Conservation (phyloP, 2,329 filamentous ascomycete species). For the Claviceps sp. region DNA sequence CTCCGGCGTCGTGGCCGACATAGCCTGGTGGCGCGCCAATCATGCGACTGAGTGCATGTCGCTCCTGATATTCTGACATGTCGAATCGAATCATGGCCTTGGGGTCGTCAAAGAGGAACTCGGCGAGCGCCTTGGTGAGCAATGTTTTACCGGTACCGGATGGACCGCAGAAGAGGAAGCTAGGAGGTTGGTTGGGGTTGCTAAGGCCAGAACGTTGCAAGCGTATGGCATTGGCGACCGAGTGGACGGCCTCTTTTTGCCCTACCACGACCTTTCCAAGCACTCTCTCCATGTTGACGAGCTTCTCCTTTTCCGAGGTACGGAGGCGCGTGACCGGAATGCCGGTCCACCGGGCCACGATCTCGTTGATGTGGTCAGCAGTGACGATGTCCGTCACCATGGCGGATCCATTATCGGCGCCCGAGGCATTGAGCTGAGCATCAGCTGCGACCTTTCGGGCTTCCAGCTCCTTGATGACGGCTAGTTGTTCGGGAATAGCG, state of each 20-base stretch:
- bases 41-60: slow-evolving; percentile 90
- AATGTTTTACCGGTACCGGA: slow-evolving; percentile 97
- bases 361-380: slow-evolving; percentile 97
- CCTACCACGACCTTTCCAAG: slow-evolving; percentile 78
- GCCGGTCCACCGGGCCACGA: slow-evolving; percentile 93
- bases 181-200: slow-evolving; percentile 94
- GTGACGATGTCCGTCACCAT: slow-evolving; percentile 90
- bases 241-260: slow-evolving; percentile 83
- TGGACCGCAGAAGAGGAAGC: slow-evolving; percentile 96
- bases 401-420: slow-evolving; percentile 48
- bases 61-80: slow-evolving; percentile 99
- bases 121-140: slow-evolving; percentile 88
- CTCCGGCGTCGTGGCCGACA: slow-evolving; percentile 89
- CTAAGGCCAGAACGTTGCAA: slow-evolving; percentile 85
- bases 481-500: slow-evolving; percentile 84
- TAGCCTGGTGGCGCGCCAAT: slow-evolving; percentile 96
- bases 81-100: slow-evolving; percentile 98
- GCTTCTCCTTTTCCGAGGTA: slow-evolving; percentile 94
- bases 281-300: slow-evolving; percentile 90
- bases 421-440: slow-evolving; percentile 44
- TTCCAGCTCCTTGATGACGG: slow-evolving; percentile 69
- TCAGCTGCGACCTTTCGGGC: slow-evolving; percentile 67
- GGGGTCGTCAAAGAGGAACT: slow-evolving; percentile 94
- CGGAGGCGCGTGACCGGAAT: slow-evolving; percentile 90
- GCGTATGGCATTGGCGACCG: slow-evolving; percentile 91